Conservation (phyloP, 192 early-diverging fungal species). For the Coemansia sp. region DNA sequence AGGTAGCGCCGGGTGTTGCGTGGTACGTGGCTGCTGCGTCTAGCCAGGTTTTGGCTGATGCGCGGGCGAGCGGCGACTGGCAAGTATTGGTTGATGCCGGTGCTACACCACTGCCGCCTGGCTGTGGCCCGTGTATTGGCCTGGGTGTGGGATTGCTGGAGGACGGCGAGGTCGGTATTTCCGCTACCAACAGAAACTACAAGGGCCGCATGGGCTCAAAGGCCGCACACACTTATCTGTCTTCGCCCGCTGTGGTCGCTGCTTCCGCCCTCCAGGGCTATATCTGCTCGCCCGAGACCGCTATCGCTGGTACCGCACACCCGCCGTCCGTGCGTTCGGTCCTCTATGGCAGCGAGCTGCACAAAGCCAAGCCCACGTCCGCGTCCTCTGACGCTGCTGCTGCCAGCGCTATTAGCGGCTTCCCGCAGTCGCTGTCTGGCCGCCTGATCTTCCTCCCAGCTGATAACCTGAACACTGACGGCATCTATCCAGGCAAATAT, state of each 20-base stretch:
- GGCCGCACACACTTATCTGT: constrained; percentile 87
- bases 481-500: constrained; percentile 98
- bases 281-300: constrained; percentile 66
- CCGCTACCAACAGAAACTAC: constrained; percentile 99
- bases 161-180: constrained; percentile 97
- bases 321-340: constrained; percentile 18
- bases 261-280: constrained; percentile 88
- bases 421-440: constrained; percentile 73
- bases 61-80: constrained; percentile 86
- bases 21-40: constrained; percentile 97
- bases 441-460: constrained; percentile 86
- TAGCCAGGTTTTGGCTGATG: constrained; percentile 88
- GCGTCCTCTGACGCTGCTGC: constrained; percentile 13
- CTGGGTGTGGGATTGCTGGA: constrained; percentile 89
- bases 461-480: constrained; percentile 99
- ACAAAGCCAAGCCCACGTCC: neutral
- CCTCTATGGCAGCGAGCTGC: constrained; percentile 34
- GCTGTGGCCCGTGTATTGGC: constrained; percentile 97
- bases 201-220: constrained; percentile 99
- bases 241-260: constrained; percentile 95
- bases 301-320: constrained; percentile 21
- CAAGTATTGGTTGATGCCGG: constrained; percentile 82
- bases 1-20: constrained; percentile 65
- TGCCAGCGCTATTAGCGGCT: constrained; percentile 60
- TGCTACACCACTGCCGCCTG: constrained; percentile 85